Evolutionary conservation across 495 filamentous ascomycete genomes (phyloP), one percentile per base, ranked within the genome.

Genomic region (Hypoxylon perforatum): DNA sequence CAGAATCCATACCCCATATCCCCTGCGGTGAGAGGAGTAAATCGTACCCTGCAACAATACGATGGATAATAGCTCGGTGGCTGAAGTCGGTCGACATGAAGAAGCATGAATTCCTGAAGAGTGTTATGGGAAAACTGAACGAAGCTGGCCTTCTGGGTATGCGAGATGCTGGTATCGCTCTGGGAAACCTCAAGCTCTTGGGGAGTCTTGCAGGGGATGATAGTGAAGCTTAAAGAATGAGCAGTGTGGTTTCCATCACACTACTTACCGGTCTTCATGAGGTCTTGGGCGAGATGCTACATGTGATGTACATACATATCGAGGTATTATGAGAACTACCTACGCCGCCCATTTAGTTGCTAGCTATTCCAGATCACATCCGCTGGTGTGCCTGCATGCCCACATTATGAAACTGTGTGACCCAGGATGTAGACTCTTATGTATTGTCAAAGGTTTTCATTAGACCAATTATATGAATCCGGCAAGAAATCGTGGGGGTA

Each of bases 31-130:
- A 88, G 44, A 79, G 87, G 88, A n/a, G 87, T 90, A 9, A n/a
- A n/a, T n/a, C n/a, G n/a, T n/a, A n/a, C 89, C 90, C 69, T 90
- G 88, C 66, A 87, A 90, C 69, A 90, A 90, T 70, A 86, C 87
- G 1, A 88, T 90, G 81, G 86, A 88, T 51, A 74, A 74, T 76
- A 45, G 71, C 75, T 9, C 51, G 85, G 12, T 88, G 84, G 79
- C 86, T 86, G 1, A 81, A 79, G 53, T 86, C 86, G 1, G 76
- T 77, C 41, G 65, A 63, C 4, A 76, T 75, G 12, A 77, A 79
- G 57, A 88, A 85, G 56, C 75, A 71, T 22, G 60, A 70, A 46
- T 86, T 80, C 53, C 52, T 89, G 45, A 76, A 78, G 47, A 80
- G 78, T 4, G 87, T 86, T 4, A 87, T 88, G 81, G 73, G 50